Conservation (phyloP, 2,329 filamentous ascomycete species). For the Exophiala lecanii-corni region DNA sequence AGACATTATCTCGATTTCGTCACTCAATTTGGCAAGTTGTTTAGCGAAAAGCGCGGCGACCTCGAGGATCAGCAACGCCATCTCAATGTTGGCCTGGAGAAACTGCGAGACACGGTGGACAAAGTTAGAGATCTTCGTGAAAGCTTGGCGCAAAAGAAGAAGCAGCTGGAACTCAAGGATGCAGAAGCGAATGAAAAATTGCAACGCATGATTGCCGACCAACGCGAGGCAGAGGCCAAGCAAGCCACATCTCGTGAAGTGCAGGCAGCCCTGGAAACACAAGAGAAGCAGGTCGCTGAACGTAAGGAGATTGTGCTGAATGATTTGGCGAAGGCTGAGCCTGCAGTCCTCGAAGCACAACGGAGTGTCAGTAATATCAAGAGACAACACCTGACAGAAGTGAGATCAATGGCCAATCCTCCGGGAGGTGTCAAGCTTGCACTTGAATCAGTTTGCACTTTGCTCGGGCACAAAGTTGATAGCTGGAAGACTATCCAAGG, state of each 20-base stretch:
- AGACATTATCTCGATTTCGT: constrained; percentile 98
- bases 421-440: constrained; percentile 86
- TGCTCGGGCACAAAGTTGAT: constrained; percentile 82
- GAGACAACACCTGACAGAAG: constrained; percentile 92
- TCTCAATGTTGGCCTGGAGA: constrained; percentile 96
- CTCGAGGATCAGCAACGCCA: constrained; percentile 98
- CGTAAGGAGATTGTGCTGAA: constrained; percentile 78
- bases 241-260: constrained; percentile 86
- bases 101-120: constrained; percentile 91
- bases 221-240: constrained; percentile 87
- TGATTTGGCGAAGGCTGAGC: constrained; percentile 86
- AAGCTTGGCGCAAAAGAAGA: constrained; percentile 91
- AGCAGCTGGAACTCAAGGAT: constrained; percentile 87
- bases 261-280: constrained; percentile 77
- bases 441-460: constrained; percentile 90
- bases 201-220: constrained; percentile 93
- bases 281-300: constrained; percentile 79
- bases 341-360: constrained; percentile 86
- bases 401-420: constrained; percentile 92
- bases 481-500: constrained; percentile 90
- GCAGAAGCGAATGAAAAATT: constrained; percentile 95
- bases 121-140: constrained; percentile 90
- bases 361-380: constrained; percentile 99
- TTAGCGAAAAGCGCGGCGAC: constrained; percentile 97
- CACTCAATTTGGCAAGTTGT: constrained; percentile 92